phyloP scores from a whole-genome alignment of 2,329 filamentous ascomycete genomes.

The Fusarium buxicola region DNA sequence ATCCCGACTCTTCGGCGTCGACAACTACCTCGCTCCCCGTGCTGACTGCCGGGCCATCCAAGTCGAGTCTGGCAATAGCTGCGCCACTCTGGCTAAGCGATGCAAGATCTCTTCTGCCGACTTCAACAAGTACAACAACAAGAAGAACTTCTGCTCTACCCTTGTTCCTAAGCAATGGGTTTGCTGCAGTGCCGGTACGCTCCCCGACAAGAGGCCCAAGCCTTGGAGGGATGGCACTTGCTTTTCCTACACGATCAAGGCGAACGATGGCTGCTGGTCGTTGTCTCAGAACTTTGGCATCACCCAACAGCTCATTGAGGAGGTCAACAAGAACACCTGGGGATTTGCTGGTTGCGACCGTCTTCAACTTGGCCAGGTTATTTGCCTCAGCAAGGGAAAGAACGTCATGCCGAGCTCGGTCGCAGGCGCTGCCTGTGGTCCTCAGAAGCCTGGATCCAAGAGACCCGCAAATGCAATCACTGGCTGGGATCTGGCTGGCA shows the following conservation, averaged over 20 bases:
- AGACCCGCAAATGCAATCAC: conserved; percentile 45
- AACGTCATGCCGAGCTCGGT: conserved; percentile 50
- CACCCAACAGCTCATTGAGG: conserved; percentile 52
- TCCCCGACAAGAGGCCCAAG: conserved; percentile 51
- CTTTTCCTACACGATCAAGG: conserved; percentile 47
- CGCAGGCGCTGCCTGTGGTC: conserved; percentile 50
- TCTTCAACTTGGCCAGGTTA: conserved; percentile 42
- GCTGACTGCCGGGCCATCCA: conserved; percentile 43
- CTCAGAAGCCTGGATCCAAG: conserved; percentile 46
- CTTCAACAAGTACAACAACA: conserved; percentile 54
- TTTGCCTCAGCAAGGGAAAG: conserved; percentile 51
- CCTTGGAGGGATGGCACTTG: conserved; percentile 53
- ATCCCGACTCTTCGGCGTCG: conserved; percentile 30
- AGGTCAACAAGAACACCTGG: conserved; percentile 54
- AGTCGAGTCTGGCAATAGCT: conserved; percentile 52
- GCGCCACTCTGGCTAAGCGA: conserved; percentile 50
- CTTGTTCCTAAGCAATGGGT: conserved; percentile 51
- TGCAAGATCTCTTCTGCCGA: conserved; percentile 55
- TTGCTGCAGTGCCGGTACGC: conserved; percentile 52
- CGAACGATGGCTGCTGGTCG: conserved; percentile 49
- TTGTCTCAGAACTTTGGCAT: conserved; percentile 50
- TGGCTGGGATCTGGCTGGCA: conserved; percentile 45
- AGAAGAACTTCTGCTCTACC: conserved; percentile 48
- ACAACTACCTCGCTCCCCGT: conserved; percentile 30
- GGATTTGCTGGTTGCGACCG: conserved; percentile 51